These are phyloP conservation scores for Mycena latifolia DNA, from an alignment of 768 basidiomycete species.

Conservation along the genomic window DNA sequence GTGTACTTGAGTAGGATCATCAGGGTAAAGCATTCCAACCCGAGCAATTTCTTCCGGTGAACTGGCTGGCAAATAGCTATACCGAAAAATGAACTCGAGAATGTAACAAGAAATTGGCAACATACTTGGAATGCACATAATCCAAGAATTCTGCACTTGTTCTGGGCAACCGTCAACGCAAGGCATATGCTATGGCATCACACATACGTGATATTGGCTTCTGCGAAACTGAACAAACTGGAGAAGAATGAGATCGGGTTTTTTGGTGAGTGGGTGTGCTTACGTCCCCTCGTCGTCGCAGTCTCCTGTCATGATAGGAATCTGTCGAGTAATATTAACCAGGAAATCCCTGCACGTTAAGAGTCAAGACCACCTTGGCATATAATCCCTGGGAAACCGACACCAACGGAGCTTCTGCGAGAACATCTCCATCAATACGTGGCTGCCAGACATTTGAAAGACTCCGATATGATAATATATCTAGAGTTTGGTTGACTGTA, in stretches of 20 bases:
- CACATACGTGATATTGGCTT: constrained; percentile 18
- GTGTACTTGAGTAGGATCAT: constrained; percentile 9
- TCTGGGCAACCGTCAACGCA: background rate
- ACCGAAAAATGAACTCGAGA: background rate
- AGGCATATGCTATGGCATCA: background rate
- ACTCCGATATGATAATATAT: constrained; percentile 44
- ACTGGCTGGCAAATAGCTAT: constrained; percentile 7
- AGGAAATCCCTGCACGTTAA: background rate
- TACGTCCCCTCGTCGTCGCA: constrained; percentile 59
- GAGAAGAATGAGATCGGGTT: background rate
- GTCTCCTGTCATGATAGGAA: constrained; percentile 48
- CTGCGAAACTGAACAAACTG: constrained; percentile 5
- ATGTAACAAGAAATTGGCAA: background rate
- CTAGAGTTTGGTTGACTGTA: constrained; percentile 48
- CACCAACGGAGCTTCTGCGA: constrained; percentile 46
- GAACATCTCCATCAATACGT: constrained; percentile 53
- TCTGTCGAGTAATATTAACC: constrained; percentile 25
- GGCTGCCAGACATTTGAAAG: constrained; percentile 51
- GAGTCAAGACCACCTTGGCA: constrained; percentile 38
- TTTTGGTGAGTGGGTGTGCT: constrained; percentile 15
- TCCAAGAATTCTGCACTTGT: constrained; percentile 13
- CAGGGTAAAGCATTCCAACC: constrained; percentile 3
- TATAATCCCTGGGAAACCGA: constrained; percentile 50
- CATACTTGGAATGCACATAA: constrained; percentile 26
- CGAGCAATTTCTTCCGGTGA: background rate